Base-by-base conservation (phyloP, 176 grass and related monocot species). In the Juncus effusus region DNA sequence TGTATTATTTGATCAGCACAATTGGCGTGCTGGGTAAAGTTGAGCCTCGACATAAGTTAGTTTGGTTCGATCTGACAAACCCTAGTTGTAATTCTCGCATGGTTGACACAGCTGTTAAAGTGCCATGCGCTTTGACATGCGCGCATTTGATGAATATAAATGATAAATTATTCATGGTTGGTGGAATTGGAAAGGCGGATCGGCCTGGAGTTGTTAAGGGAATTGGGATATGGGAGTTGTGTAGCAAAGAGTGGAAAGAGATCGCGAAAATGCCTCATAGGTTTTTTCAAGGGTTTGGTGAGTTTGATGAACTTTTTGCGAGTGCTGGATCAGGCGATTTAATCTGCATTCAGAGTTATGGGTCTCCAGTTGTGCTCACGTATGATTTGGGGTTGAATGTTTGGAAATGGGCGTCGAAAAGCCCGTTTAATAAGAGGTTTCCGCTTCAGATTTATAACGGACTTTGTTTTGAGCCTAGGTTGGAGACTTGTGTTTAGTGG, bases 331-430 rank as follows among this genome's bases (percentile, higher is more conserved):
- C 80, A 3, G 90, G 86, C 69, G 86, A 78, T 76, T 69, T 95
- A 51, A 90, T 95, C 65, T 95, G 86, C 68, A 95, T 90, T 14
- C 90, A 95, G 71, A 95, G 90, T 63, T 95, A 90, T 52, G 90
- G 86, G 12, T 95, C 90, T 12, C 83, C 90, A 0, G 75, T 80
- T 70, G 78, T 95, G 60, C 90, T 95, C 71, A 87, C 81, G 16
- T 95, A 82, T 58, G 78, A 95, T 76, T 51, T 85, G 69, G 82
- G 69, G 51, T 81, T 90, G 13, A 95, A 87, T 62, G 59, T 80
- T 47, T 95, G 91, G 91, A 95, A 64, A 65, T 90, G 91, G 91
- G 83, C 91, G 8, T 64, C 65, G 40, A 95, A 90, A 73, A 90
- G 91, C 81, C 91, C 91, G 45, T 81, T 85, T 12, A 73, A 76